These are phyloP conservation scores for Clonostachys sp. DNA, from an alignment of 2,329 filamentous ascomycete species.

Conservation along the genomic window DNA sequence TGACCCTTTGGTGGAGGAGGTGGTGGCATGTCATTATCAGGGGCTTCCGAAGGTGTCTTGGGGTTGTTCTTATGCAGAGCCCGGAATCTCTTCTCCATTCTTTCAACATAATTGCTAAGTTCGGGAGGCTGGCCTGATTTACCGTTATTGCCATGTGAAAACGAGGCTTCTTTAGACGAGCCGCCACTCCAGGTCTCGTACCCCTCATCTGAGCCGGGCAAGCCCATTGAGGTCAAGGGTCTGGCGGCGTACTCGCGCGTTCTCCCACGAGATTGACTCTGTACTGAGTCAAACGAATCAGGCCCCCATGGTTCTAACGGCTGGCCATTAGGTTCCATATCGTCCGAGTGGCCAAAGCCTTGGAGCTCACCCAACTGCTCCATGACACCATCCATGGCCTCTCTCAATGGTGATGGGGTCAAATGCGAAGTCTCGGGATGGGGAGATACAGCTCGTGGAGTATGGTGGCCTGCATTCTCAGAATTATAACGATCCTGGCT, in stretches of 20 bases:
- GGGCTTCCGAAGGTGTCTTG: slow-evolving; percentile 23
- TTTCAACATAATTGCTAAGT: slow-evolving; percentile 80
- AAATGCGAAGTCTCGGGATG: slow-evolving; percentile 60
- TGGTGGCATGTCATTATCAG: slow-evolving; percentile 47
- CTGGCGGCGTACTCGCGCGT: slow-evolving; percentile 14
- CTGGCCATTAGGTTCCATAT: slow-evolving; percentile 19
- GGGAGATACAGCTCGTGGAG: slow-evolving; percentile 54
- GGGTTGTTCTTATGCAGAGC: slow-evolving; percentile 60
- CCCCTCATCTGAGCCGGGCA: slow-evolving; percentile 56
- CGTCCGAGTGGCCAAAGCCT: slow-evolving; percentile 1
- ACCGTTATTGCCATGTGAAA: slow-evolving; percentile 29
- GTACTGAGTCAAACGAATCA: slow-evolving; percentile 68
- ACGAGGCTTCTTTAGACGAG: slow-evolving; percentile 43
- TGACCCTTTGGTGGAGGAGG: slow-evolving; percentile 58
- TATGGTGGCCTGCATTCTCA: slow-evolving; percentile 22
- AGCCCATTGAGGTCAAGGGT: slow-evolving; percentile 72
- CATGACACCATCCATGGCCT: slow-evolving; percentile 98
- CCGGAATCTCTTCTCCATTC: slow-evolving; percentile 82
- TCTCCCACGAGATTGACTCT: slow-evolving; percentile 16
- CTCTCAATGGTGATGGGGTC: slow-evolving; percentile 87
- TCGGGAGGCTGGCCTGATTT: slow-evolving; percentile 56
- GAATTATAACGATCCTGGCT: slow-evolving; percentile 2
- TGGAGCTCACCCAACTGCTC: slow-evolving; percentile 83
- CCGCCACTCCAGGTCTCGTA: slow-evolving; percentile 54
- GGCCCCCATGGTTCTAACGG: slow-evolving; percentile 81